Base-by-base conservation (phyloP, 2,329 filamentous ascomycete genomes). In the Teratosphaeria viscida region DNA sequence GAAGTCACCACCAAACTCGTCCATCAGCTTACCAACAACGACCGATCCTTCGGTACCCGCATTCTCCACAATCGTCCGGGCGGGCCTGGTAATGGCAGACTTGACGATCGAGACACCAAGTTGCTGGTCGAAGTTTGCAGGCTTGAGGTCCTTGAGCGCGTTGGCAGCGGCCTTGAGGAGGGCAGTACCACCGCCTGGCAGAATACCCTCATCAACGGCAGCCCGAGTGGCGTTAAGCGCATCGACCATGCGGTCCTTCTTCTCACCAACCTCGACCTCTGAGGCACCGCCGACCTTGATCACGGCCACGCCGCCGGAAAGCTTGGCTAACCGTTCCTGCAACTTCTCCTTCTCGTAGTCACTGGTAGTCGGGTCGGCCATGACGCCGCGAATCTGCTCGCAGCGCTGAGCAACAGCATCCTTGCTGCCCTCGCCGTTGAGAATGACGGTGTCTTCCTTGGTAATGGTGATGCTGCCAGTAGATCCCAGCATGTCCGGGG, bases 271-370 rank as follows among this genome's bases (percentile, higher is more conserved):
- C 83, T 99, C 94, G 66, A 99, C 92, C 80, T 99, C 94, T 65
- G 92, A 97, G 65, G 92, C 85, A 76, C 94, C 94, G 71, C 94
- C 94, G 65, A 99, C 94, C 85, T 95, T 96, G 84, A 99, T 97
- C 78, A 99, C 94, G 70, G 94, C 94, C 70, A 99, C 94, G 84
- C 94, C 94, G 66, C 94, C 94, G 67, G 94, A 97, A 68, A 99
- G 89, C 87, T 99, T 99, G 70, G 94, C 94, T 63, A 99, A 89
- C 80, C 94, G 94, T 83, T 99, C 94, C 82, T 97, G 94, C 66
- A 99, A 90, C 86, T 99, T 99, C 88, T 99, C 94, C 85, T 96
- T 97, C 85, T 99, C 94, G 80, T 99, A 99, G 74, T 99, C 94
- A 55, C 92, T 96, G 65, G 94, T 99, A 70, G 84, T 87, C 66